Conservation (phyloP, 2,329 filamentous ascomycete genomes). For the Nannizziopsis barbatae region DNA sequence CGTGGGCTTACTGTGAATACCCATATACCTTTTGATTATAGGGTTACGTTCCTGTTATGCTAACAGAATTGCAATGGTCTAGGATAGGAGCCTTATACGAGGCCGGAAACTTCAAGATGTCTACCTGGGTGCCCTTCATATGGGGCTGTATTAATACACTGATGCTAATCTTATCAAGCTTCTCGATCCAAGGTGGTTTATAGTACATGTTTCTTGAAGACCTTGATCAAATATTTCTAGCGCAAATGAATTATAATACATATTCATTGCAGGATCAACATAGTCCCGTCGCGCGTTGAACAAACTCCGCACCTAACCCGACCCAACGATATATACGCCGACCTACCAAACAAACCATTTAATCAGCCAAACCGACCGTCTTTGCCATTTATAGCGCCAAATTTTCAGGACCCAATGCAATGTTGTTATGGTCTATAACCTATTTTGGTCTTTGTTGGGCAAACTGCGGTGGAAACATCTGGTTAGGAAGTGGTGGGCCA, state of each 20-base stretch:
- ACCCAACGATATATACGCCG: too few species aligned
- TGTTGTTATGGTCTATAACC: conserved; percentile 19
- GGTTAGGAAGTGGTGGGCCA: conserved; percentile 8
- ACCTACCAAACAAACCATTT: too few species aligned
- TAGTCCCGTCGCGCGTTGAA: too few species aligned
- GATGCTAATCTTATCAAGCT: conserved; percentile 73
- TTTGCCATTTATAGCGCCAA: not conserved
- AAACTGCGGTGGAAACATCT: conserved; percentile 9
- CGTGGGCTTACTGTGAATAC: conserved; percentile 38
- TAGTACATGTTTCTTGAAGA: conserved; percentile 35
- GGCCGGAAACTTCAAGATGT: conserved; percentile 77
- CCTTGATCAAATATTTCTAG: not conserved
- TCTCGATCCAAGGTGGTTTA: conserved; percentile 82
- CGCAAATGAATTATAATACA: not conserved
- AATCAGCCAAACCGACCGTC: too few species aligned
- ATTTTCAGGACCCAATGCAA: not conserved
- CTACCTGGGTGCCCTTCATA: conserved; percentile 83
- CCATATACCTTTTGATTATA: not conserved
- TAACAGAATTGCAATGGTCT: conserved; percentile 1
- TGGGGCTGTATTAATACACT: conserved; percentile 80
- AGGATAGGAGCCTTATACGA: conserved; percentile 72
- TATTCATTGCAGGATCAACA: not conserved
- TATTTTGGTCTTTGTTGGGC: conserved; percentile 8
- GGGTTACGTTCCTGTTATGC: not conserved
- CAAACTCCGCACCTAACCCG: too few species aligned